These are phyloP conservation scores for Talaromyces albobiverticillius DNA, from an alignment of 2,329 filamentous ascomycete genomes.

Conservation along the genomic window DNA sequence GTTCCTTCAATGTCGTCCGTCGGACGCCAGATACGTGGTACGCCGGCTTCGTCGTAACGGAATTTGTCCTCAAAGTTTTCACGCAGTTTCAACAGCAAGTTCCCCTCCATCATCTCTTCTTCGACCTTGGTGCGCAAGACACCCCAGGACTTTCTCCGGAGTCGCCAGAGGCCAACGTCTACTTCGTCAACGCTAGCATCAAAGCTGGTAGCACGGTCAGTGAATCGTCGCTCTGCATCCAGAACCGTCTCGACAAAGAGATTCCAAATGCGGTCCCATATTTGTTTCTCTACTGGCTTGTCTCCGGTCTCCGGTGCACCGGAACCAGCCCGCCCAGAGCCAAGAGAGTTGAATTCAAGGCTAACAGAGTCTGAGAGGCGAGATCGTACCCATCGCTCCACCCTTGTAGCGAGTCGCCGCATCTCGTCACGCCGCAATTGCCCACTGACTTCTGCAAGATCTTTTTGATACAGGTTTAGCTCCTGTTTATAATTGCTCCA, in stretches of 20 bases:
- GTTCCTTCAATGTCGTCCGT: conserved; percentile 95
- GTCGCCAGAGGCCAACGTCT: conserved; percentile 84
- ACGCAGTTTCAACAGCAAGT: conserved; percentile 87
- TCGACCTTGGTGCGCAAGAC: conserved; percentile 87
- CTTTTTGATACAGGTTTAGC: conserved; percentile 76
- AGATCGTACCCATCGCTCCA: conserved; percentile 91
- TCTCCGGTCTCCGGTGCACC: conserved; percentile 77
- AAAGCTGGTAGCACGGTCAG: conserved; percentile 86
- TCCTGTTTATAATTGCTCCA: conserved; percentile 90
- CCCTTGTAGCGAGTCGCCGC: conserved; percentile 81
- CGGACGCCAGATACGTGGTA: conserved; percentile 94
- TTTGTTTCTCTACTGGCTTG: conserved; percentile 73
- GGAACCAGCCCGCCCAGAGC: conserved; percentile 77
- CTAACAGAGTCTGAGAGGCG: conserved; percentile 83
- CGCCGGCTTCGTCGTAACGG: conserved; percentile 91
- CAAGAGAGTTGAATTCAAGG: conserved; percentile 93
- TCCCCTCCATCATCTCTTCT: conserved; percentile 97
- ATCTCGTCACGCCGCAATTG: conserved; percentile 92
- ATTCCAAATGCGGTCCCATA: conserved; percentile 95
- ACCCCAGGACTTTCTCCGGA: conserved; percentile 92
- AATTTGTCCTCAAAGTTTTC: conserved; percentile 99
- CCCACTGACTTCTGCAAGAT: conserved; percentile 82
- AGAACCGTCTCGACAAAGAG: conserved; percentile 78
- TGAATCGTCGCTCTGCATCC: conserved; percentile 82
- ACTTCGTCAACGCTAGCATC: conserved; percentile 90